Evolutionary conservation across 2,329 filamentous ascomycete species (phyloP).

Genomic region (Apiospora malaysiana): DNA sequence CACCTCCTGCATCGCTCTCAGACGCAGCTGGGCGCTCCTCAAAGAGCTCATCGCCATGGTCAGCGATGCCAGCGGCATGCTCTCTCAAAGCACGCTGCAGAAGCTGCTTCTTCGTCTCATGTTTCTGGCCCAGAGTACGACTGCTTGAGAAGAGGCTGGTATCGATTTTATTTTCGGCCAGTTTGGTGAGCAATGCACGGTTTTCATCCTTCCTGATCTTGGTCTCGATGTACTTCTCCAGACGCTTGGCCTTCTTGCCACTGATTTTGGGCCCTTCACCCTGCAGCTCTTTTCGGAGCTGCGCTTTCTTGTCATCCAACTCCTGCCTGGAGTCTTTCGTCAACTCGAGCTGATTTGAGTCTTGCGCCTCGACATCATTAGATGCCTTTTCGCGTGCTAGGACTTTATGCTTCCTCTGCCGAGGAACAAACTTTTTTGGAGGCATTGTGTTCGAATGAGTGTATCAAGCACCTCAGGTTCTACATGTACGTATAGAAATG

Average conservation of each 20-base stretch:
- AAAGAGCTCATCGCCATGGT: slow-evolving; percentile 62
- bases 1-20: not conserved
- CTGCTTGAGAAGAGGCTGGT: slow-evolving; percentile 82
- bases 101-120: slow-evolving; percentile 74
- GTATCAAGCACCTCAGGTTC: slow-evolving; percentile 17
- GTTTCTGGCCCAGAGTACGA: slow-evolving; percentile 74
- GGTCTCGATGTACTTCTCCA: slow-evolving; percentile 78
- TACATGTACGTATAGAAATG: not conserved
- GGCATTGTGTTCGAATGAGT: slow-evolving; percentile 41
- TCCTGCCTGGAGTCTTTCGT: slow-evolving; percentile 53
- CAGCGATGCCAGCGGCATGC: slow-evolving; percentile 66
- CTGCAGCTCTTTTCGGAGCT: slow-evolving; percentile 59
- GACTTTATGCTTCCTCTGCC: slow-evolving; percentile 72
- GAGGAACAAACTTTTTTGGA: slow-evolving; percentile 64
- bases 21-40: slow-evolving; percentile 33
- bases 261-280: slow-evolving; percentile 61
- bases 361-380: slow-evolving; percentile 43
- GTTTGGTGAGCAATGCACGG: slow-evolving; percentile 79
- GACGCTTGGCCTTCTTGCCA: slow-evolving; percentile 69
- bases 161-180: slow-evolving; percentile 80
- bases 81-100: slow-evolving; percentile 68
- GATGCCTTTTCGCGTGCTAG: slow-evolving; percentile 59
- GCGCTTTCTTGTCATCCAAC: slow-evolving; percentile 60
- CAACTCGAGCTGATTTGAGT: slow-evolving; percentile 63
- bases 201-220: slow-evolving; percentile 97